Conservation (phyloP, 768 basidiomycete genomes). For the Amanita polypyramis region DNA sequence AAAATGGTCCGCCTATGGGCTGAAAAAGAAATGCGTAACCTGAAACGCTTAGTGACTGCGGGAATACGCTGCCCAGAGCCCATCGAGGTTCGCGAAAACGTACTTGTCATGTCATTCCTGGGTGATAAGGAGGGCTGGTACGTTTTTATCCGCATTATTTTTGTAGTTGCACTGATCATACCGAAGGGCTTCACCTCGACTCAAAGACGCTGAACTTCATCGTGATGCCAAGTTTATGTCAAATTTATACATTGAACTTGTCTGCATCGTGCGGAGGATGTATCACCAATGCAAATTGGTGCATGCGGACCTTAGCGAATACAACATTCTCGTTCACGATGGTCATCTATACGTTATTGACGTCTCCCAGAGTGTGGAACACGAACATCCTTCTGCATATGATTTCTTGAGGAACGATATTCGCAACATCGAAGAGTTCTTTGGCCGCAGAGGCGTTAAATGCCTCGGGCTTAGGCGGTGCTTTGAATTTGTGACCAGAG, state of each 20-base stretch:
- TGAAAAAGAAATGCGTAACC: slow-evolving; percentile 97
- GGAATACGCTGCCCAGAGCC: slow-evolving; percentile 85
- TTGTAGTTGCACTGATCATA: not conserved
- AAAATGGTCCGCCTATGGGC: slow-evolving; percentile 99
- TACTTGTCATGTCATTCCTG: slow-evolving; percentile 91
- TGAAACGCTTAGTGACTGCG: slow-evolving; percentile 74
- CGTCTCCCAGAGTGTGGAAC: slow-evolving; percentile 97
- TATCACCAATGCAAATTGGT: slow-evolving; percentile 90
- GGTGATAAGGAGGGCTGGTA: slow-evolving; percentile 78
- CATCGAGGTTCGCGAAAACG: slow-evolving; percentile 90
- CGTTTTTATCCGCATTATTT: slow-evolving; percentile 17
- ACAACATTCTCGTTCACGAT: slow-evolving; percentile 88
- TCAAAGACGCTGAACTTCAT: slow-evolving; percentile 73
- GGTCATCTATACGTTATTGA: slow-evolving; percentile 88
- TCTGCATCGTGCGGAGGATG: slow-evolving; percentile 73
- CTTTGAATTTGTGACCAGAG: slow-evolving; percentile 83
- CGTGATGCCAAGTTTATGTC: slow-evolving; percentile 15
- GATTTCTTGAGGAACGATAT: slow-evolving; percentile 93
- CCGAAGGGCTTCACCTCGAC: slow-evolving; percentile 77
- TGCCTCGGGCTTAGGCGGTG: slow-evolving; percentile 72
- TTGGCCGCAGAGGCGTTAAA: slow-evolving; percentile 60
- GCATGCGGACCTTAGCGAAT: slow-evolving; percentile 96
- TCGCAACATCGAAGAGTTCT: slow-evolving; percentile 90
- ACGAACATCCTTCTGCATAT: slow-evolving; percentile 93
- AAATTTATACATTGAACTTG: slow-evolving; percentile 67